A percentile compares a stretch with the other conserved stretches of the same genome.
phyloP scores from a whole-genome alignment of 441 rosid genomes.

The Cnidoscolus chayamansa region DNA sequence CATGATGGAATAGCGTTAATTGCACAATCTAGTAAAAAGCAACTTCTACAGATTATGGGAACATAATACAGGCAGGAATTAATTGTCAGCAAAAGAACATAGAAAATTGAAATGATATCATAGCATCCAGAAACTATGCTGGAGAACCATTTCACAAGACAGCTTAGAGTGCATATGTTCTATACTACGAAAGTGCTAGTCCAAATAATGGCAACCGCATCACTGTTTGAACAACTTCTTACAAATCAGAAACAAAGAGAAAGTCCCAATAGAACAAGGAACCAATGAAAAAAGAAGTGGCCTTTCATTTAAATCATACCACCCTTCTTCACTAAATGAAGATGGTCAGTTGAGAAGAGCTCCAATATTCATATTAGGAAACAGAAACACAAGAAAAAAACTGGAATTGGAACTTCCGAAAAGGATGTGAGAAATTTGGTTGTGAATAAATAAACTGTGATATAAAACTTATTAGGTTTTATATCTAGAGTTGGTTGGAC shows the following conservation, averaged over 20 bases:
- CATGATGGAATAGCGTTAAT: slow-evolving; percentile 10
- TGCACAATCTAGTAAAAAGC: neutral
- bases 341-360: too few species aligned
- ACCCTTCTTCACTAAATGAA: too few species aligned
- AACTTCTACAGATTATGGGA: neutral
- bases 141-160: neutral
- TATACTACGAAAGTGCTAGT: too few species aligned
- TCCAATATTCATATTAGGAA: too few species aligned
- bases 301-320: too few species aligned
- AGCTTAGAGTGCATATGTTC: neutral
- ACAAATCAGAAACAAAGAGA: too few species aligned
- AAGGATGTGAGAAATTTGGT: neutral
- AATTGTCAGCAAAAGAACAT: neutral
- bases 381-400: too few species aligned
- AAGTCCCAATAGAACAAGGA: too few species aligned
- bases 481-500: neutral
- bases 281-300: too few species aligned
- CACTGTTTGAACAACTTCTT: too few species aligned
- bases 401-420: neutral
- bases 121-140: neutral
- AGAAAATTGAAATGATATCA: neutral
- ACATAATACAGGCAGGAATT: neutral
- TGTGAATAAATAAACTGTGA: neutral
- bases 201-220: too few species aligned
- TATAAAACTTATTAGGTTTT: too few species aligned